A percentile compares a stretch with the other conserved stretches of the same genome.
These are phyloP conservation scores for Phytophthora constricta DNA, from an alignment of 352 stramenopile species.

Conservation along the genomic window DNA sequence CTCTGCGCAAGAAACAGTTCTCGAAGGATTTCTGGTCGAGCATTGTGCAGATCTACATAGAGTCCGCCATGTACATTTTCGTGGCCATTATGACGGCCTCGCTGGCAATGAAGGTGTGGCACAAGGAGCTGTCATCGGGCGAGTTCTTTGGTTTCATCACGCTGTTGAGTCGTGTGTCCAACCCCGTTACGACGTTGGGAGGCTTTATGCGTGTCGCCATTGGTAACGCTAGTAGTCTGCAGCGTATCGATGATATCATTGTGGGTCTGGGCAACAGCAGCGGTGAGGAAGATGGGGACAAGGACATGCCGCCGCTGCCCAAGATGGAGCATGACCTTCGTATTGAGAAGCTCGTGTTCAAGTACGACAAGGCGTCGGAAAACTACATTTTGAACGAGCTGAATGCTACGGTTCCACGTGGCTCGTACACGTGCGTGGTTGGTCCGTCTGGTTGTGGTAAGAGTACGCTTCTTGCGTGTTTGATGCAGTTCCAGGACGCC, in stretches of 20 bases:
- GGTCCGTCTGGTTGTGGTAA: slow-evolving; percentile 88
- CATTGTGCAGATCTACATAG: slow-evolving; percentile 92
- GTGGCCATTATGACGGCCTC: slow-evolving; percentile 87
- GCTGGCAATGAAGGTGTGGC: slow-evolving; percentile 87
- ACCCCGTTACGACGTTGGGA: slow-evolving; percentile 80
- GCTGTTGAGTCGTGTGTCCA: slow-evolving; percentile 80
- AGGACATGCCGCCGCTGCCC: slow-evolving; percentile 70
- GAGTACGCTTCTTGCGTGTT: slow-evolving; percentile 84
- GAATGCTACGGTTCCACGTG: slow-evolving; percentile 69
- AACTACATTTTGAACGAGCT: slow-evolving; percentile 87
- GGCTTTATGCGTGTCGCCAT: slow-evolving; percentile 92
- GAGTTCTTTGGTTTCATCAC: slow-evolving; percentile 89
- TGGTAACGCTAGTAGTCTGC: slow-evolving; percentile 85
- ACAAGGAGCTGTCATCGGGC: slow-evolving; percentile 66
- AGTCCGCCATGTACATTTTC: slow-evolving; percentile 92
- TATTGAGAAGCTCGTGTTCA: slow-evolving; percentile 85
- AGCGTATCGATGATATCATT: slow-evolving; percentile 89
- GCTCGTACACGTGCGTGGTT: slow-evolving; percentile 87
- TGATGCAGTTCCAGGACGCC: slow-evolving; percentile 91
- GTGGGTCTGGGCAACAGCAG: slow-evolving; percentile 53
- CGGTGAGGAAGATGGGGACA: slow-evolving; percentile 57
- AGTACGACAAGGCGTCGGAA: slow-evolving; percentile 87
- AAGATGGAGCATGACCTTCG: slow-evolving; percentile 87
- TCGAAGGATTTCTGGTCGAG: slow-evolving; percentile 91
- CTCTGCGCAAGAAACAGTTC: slow-evolving; percentile 85